phyloP scores from a whole-genome alignment of 1,284 basidiomycete species.

The Trametes polyzona region DNA sequence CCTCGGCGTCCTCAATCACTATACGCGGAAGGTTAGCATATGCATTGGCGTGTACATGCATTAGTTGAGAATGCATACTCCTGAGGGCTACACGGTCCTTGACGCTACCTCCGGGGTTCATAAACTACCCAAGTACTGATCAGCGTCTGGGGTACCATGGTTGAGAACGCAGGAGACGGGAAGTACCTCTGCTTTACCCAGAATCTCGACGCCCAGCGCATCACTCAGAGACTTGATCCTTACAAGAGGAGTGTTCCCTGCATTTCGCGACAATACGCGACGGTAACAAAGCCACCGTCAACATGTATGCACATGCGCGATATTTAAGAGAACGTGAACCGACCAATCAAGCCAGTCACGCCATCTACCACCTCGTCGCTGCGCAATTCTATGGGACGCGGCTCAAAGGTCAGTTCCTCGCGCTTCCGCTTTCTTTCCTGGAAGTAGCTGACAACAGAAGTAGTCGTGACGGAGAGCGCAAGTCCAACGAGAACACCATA shows the following conservation, averaged over 20 bases:
- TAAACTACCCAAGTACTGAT: slow-evolving; percentile 59
- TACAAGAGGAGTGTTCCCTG: slow-evolving; percentile 94
- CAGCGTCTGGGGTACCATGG: background rate
- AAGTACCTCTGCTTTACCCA: slow-evolving; percentile 91
- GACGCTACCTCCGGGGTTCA: slow-evolving; percentile 97
- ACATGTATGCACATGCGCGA: background rate
- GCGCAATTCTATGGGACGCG: slow-evolving; percentile 74
- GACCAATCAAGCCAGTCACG: slow-evolving; percentile 84
- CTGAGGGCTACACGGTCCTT: slow-evolving; percentile 95
- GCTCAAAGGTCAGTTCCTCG: slow-evolving; percentile 42
- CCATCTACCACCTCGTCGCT: slow-evolving; percentile 78
- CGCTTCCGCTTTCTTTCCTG: slow-evolving; percentile 49
- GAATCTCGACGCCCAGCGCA: slow-evolving; percentile 89
- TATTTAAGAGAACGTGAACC: slow-evolving; percentile 24
- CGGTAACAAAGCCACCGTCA: background rate
- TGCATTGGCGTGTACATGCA: no score
- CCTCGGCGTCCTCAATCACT: slow-evolving; percentile 96
- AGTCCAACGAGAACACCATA: slow-evolving; percentile 74
- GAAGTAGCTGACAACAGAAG: slow-evolving; percentile 56
- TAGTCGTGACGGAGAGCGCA: slow-evolving; percentile 68
- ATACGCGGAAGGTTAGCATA: background rate
- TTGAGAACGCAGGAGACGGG: background rate
- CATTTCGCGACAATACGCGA: background rate
- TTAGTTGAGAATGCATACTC: slow-evolving; percentile 55
- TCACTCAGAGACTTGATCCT: slow-evolving; percentile 92